These are phyloP conservation scores for Inonotus hispidus DNA, from an alignment of 1,284 basidiomycete genomes.

Conservation along the genomic window DNA sequence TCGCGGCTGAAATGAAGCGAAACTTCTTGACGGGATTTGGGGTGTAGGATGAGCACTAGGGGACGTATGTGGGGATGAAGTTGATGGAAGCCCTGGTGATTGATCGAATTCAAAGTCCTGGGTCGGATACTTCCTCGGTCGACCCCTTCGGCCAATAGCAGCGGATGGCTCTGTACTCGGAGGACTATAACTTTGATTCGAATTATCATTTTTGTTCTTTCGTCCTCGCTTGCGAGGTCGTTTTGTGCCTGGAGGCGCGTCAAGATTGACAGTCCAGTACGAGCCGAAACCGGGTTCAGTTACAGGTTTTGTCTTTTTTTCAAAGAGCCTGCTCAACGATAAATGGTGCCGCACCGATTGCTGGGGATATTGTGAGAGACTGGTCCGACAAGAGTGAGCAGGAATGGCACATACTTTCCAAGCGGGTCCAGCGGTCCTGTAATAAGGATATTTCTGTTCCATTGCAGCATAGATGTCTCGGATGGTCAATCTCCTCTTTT, in stretches of 20 bases:
- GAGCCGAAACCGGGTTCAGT: constrained; percentile 80
- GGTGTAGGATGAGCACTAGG: neutral
- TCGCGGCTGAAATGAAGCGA: constrained; percentile 2
- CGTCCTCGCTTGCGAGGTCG: constrained; percentile 75
- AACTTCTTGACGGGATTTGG: neutral
- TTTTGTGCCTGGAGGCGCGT: constrained; percentile 75
- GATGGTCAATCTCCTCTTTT: constrained; percentile 69
- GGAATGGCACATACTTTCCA: constrained; percentile 57
- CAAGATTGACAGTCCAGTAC: constrained; percentile 78
- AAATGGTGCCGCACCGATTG: constrained; percentile 81
- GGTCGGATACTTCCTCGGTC: constrained; percentile 37
- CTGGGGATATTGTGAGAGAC: constrained; percentile 32
- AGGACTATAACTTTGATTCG: constrained; percentile 26
- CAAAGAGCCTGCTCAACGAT: constrained; percentile 72
- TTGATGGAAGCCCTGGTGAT: constrained; percentile 2
- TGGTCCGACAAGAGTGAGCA: constrained; percentile 8
- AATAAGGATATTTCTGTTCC: constrained; percentile 77
- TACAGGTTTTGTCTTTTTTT: constrained; percentile 69
- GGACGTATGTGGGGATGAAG: constrained; percentile 1
- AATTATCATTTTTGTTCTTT: constrained; percentile 38
- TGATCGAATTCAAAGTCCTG: constrained; percentile 8
- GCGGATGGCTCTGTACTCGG: neutral
- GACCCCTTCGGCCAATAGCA: constrained; percentile 31
- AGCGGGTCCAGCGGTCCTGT: constrained; percentile 68
- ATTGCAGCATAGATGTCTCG: constrained; percentile 78